A percentile compares a stretch with the other conserved stretches of the same genome.
These are phyloP conservation scores for Cyclotella baltica DNA, from an alignment of 108 stramenopile genomes.

Conservation along the genomic window DNA sequence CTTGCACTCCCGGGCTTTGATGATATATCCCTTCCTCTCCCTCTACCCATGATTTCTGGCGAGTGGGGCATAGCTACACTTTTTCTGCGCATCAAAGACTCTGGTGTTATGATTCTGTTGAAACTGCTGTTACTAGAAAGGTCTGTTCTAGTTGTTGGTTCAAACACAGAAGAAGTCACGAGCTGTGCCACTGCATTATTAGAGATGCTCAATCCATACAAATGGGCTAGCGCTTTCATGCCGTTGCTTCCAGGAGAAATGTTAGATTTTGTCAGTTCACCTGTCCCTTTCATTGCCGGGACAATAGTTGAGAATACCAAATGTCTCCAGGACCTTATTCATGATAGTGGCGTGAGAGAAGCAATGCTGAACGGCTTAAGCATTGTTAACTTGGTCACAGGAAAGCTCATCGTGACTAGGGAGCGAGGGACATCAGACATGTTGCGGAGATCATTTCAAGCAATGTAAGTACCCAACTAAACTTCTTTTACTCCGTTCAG, in stretches of 20 bases:
- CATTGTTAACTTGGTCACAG: conserved; percentile 51
- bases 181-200: conserved; percentile 47
- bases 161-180: conserved; percentile 52
- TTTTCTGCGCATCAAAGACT: conserved; percentile 49
- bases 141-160: conserved; percentile 53
- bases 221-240: conserved; percentile 64
- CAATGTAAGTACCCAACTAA: conserved; percentile 34
- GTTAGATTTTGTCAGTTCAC: conserved; percentile 63
- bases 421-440: conserved; percentile 54
- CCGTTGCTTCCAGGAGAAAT: conserved; percentile 55
- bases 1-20: conserved; percentile 34
- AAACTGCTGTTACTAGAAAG: conserved; percentile 57
- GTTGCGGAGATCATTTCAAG: conserved; percentile 47
- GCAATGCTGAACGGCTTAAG: conserved; percentile 55
- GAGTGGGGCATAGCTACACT: conserved; percentile 55
- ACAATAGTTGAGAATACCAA: conserved; percentile 48
- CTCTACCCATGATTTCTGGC: conserved; percentile 54
- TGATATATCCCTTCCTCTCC: conserved; percentile 50
- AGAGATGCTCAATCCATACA: conserved; percentile 54
- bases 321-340: conserved; percentile 35
- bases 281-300: conserved; percentile 61
- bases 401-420: conserved; percentile 51
- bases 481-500: not conserved
- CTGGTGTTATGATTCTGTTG: conserved; percentile 52
- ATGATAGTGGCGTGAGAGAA: conserved; percentile 50